Conservation (phyloP, 2,329 filamentous ascomycete species). For the Calycina herbarum region DNA sequence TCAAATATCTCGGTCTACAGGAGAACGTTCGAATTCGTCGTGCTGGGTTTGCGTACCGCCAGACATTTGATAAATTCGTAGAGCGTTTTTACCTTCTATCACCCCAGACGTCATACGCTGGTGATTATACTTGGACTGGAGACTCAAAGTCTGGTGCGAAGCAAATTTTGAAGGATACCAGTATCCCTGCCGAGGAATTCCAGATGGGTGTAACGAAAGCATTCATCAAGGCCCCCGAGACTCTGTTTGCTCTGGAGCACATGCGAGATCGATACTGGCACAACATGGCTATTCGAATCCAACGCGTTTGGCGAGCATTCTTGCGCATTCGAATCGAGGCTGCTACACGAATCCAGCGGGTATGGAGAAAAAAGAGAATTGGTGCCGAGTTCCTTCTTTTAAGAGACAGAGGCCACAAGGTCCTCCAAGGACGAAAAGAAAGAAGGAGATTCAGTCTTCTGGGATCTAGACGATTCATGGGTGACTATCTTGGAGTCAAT, state of each 20-base stretch:
- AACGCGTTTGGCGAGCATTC: conserved; percentile 96
- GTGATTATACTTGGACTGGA: conserved; percentile 94
- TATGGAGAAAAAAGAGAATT: conserved; percentile 91
- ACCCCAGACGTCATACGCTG: conserved; percentile 91
- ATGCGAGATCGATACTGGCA: conserved; percentile 99
- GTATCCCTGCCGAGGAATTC: conserved; percentile 92
- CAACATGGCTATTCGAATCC: conserved; percentile 98
- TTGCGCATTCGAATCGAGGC: conserved; percentile 89
- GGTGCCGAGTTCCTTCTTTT: conserved; percentile 87
- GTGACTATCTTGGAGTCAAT: conserved; percentile 89
- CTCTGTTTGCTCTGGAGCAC: conserved; percentile 91
- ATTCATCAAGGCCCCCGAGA: conserved; percentile 98
- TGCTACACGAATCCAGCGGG: conserved; percentile 88
- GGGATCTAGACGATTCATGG: conserved; percentile 87
- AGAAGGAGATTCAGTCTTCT: conserved; percentile 86
- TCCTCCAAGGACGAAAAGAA: conserved; percentile 86
- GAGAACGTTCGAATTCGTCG: conserved; percentile 97
- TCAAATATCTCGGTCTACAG: conserved; percentile 98
- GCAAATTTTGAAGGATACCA: conserved; percentile 94
- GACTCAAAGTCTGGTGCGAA: conserved; percentile 83
- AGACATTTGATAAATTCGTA: conserved; percentile 97
- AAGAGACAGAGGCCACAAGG: conserved; percentile 80
- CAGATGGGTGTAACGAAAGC: conserved; percentile 97
- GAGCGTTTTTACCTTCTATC: conserved; percentile 96
- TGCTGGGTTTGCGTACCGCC: conserved; percentile 94